Percentiles rank a stretch among this genome's conserved stretches.
Conservation (phyloP, 345 rosid genomes). For the Populus deltoides region DNA sequence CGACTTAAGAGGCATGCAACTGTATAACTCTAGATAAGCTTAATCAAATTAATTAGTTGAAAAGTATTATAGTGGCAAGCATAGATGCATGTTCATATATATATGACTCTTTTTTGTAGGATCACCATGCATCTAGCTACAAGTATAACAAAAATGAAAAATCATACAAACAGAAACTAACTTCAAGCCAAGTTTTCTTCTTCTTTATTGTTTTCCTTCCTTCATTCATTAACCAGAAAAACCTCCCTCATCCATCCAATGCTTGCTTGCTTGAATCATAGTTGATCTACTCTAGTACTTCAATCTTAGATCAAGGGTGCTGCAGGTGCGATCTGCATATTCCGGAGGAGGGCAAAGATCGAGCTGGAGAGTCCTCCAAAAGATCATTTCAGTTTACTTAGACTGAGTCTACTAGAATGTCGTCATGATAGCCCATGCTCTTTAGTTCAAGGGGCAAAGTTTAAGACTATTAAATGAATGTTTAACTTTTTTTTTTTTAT, state of each 20-base stretch:
- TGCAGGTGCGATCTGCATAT: neutral
- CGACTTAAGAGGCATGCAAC: neutral
- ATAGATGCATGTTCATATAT: neutral
- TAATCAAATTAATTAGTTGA: neutral
- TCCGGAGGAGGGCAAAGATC: too few relatives aligned
- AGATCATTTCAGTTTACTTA: neutral
- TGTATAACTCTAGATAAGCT: slow-evolving; percentile 5
- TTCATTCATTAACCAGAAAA: neutral
- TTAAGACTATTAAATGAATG: too few relatives aligned
- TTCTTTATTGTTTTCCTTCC: neutral
- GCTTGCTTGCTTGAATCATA: neutral
- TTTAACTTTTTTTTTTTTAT: too few relatives aligned
- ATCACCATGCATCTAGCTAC: neutral
- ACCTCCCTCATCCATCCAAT: neutral
- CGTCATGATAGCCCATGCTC: neutral
- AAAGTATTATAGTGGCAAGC: neutral
- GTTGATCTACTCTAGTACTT: neutral
- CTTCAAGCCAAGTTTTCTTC: neutral
- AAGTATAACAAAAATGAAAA: neutral
- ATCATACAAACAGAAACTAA: neutral
- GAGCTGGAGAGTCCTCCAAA: neutral
- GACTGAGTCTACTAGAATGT: neutral
- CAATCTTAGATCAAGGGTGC: neutral
- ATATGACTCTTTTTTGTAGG: neutral
- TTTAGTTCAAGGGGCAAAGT: neutral